Conservation (phyloP, 1,139 yeast species). For the Kurtzmaniella quercitrusa region DNA sequence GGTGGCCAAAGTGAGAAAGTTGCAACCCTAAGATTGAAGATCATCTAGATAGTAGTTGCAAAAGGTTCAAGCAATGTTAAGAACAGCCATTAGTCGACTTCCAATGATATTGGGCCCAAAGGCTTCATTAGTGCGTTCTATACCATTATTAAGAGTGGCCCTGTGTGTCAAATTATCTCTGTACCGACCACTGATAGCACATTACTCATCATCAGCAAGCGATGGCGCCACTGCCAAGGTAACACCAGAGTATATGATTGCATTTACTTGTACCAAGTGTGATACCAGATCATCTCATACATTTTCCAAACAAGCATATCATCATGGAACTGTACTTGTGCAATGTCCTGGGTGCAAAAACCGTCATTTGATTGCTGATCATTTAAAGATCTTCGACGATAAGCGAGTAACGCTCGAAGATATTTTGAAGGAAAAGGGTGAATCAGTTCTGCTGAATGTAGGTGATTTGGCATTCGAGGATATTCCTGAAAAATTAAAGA, state of each 20-base stretch:
- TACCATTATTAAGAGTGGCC: not conserved
- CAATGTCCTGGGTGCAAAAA: slow-evolving; percentile 90
- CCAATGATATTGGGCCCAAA: not conserved
- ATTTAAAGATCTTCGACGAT: slow-evolving; percentile 79
- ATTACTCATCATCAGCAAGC: slow-evolving; percentile 1
- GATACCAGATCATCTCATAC: slow-evolving; percentile 79
- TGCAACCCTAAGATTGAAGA: too few species aligned
- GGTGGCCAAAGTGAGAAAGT: not conserved
- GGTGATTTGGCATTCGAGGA: slow-evolving; percentile 70
- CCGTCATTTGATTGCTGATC: slow-evolving; percentile 91
- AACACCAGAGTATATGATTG: slow-evolving; percentile 71
- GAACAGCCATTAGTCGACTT: not conserved
- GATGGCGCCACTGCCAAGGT: not conserved
- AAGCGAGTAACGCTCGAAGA: slow-evolving; percentile 72
- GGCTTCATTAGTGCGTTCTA: not conserved
- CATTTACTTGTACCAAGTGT: slow-evolving; percentile 91
- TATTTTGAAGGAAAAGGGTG: slow-evolving; percentile 73
- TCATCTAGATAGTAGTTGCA: too few species aligned
- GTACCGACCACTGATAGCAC: not conserved
- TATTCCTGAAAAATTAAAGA: slow-evolving; percentile 61
- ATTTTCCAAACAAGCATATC: slow-evolving; percentile 88
- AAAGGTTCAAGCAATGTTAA: too few species aligned
- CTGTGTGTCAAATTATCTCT: not conserved
- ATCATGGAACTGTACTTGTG: slow-evolving; percentile 79
- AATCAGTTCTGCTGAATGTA: slow-evolving; percentile 56